phyloP scores from a whole-genome alignment of 2,329 filamentous ascomycete species.

The Curvularia eragrostidis region DNA sequence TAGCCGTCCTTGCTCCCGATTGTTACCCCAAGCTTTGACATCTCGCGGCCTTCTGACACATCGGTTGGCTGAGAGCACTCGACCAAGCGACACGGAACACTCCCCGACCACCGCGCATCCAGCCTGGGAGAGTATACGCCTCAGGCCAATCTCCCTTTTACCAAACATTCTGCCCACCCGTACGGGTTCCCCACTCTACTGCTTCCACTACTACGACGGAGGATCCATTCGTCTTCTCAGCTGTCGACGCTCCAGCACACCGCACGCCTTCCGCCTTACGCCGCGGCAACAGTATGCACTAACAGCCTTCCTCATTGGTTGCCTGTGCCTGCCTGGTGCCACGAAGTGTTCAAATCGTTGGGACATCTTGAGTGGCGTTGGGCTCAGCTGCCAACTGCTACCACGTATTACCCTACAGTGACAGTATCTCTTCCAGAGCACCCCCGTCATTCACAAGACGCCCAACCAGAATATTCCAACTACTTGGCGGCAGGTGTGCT shows the following conservation, averaged over 20 bases:
- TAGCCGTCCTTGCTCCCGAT: constrained; percentile 11
- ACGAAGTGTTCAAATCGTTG: constrained; percentile 34
- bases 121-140: constrained; percentile 24
- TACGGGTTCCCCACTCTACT: constrained; percentile 36
- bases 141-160: constrained; percentile 28
- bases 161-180: constrained; percentile 32
- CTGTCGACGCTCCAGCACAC: constrained; percentile 12
- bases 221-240: constrained; percentile 31
- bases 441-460: constrained; percentile 18
- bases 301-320: constrained; percentile 35
- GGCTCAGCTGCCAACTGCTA: constrained; percentile 47
- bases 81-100: constrained; percentile 36
- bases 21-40: constrained; percentile 22
- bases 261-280: constrained; percentile 19
- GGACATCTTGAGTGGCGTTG: constrained; percentile 33
- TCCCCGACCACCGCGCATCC: constrained; percentile 29
- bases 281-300: constrained; percentile 38
- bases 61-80: constrained; percentile 30
- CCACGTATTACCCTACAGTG: constrained; percentile 36
- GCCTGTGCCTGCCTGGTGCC: constrained; percentile 17
- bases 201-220: too few relatives aligned
- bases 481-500: constrained; percentile 18
- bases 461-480: not conserved
- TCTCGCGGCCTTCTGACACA: constrained; percentile 15
- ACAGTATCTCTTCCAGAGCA: constrained; percentile 10